phyloP scores from a whole-genome alignment of 139 green algal species.

The Tetradesmus lagerheimii region DNA sequence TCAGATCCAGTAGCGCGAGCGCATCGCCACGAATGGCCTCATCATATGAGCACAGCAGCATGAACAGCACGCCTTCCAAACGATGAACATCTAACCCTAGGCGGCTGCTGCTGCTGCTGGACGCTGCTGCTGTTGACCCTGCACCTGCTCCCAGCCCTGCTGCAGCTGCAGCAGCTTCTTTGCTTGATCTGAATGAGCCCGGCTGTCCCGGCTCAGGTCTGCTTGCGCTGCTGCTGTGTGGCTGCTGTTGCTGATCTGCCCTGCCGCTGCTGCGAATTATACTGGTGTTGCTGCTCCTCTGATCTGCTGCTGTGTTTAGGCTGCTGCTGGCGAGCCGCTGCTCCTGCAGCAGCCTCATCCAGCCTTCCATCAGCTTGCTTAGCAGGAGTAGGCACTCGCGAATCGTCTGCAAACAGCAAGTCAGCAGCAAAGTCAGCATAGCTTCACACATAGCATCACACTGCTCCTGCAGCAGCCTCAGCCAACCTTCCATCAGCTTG shows the following conservation, averaged over 20 bases:
- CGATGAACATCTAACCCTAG: conserved; percentile 66
- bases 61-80: conserved; percentile 73
- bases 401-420: conserved; percentile 40
- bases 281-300: neutral
- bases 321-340: conserved; percentile 36
- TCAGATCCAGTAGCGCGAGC: conserved; percentile 45
- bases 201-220: neutral
- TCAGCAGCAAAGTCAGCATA: too few relatives aligned
- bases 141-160: neutral
- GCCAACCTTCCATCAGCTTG: conserved; percentile 61
- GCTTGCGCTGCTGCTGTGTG: neutral
- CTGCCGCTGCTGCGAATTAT: neutral
- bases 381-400: conserved; percentile 58
- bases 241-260: neutral
- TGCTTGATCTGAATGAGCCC: neutral
- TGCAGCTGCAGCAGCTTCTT: neutral
- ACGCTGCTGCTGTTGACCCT: neutral
- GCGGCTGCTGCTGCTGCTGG: neutral
- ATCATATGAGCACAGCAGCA: conserved; percentile 65
- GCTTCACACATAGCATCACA: too few relatives aligned
- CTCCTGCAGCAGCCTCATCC: conserved; percentile 60
- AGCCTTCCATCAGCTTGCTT: conserved; percentile 58
- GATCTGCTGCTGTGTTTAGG: neutral
- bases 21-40: conserved; percentile 61
- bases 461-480: conserved; percentile 56